Percentiles rank a stretch among this genome's conserved stretches.
phyloP scores from a whole-genome alignment of 768 basidiomycete species.

The Mycena leptocephala region DNA sequence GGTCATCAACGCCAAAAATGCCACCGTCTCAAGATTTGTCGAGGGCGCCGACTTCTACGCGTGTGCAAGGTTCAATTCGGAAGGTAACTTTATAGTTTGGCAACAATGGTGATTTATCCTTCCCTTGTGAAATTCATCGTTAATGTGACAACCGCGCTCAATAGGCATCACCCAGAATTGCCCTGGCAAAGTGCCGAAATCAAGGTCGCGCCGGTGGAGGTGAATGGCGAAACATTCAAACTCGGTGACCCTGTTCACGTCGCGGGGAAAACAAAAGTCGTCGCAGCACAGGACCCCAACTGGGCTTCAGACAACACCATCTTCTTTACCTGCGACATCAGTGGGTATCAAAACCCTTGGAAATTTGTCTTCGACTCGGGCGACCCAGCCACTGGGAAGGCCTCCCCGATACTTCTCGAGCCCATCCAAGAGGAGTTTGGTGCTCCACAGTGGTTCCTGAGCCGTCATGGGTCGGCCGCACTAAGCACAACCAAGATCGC shows the following conservation, averaged over 20 bases:
- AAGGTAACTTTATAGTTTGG: constrained; percentile 2
- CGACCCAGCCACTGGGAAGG: not conserved
- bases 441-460: constrained; percentile 15
- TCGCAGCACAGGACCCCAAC: constrained; percentile 4
- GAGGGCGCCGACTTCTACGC: constrained; percentile 14
- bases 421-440: constrained; percentile 14
- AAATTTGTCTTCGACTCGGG: constrained; percentile 1
- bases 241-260: not conserved
- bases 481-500: constrained; percentile 5
- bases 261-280: not conserved
- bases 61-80: constrained; percentile 8
- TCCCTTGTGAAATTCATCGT: not conserved
- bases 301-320: constrained; percentile 10
- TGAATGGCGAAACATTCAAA: not conserved
- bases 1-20: not conserved
- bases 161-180: constrained; percentile 23
- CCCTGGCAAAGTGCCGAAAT: constrained; percentile 29
- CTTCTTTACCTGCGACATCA: constrained; percentile 5
- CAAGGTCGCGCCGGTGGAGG: not conserved
- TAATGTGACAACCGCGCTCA: not conserved
- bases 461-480: not conserved
- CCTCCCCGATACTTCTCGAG: not conserved
- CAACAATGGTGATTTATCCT: not conserved
- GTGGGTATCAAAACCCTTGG: constrained; percentile 6
- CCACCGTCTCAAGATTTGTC: not conserved